Evolutionary conservation across 1,139 yeast genomes (phyloP), one percentile per base, ranked within the genome.

Genomic region (Geotrichum histeridarum): DNA sequence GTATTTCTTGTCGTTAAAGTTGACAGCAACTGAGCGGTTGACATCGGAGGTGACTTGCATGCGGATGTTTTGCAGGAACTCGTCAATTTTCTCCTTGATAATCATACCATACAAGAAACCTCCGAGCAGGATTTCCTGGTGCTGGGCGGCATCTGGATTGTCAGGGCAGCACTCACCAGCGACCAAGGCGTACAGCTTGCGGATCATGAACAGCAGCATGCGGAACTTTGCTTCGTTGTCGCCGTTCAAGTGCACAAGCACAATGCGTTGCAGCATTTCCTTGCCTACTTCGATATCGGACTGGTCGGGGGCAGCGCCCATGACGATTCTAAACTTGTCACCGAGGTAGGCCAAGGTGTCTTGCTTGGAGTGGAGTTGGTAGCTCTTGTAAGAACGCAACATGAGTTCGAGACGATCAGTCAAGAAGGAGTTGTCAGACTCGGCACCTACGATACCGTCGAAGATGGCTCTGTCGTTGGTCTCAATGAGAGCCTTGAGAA

Each of bases 131-230:
- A 93, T 90, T 74, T 93, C 99, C 74, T 93, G 99, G 77, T 93
- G 98, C 75, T 94, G 99, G 8, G 97, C 89, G 44, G 98, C 95
- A 84, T 93, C 99, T 67, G 99, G 99, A 74, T 94, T 93, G 71
- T 93, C 99, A 27, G 97, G 94, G 57, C 93, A 77, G 73, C 98
- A 91, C 67, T 91, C 97, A 57, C 98, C 98, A 42, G 96, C 96
- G 50, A 93, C 98, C 61, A 94, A 78, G 0, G 98, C 80, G 70
- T 94, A 94, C 58, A 93, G 79, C 72, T 93, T 94, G 77, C 99
- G 83, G 65, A 93, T 84, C 98, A 93, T 93, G 73, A 91, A 93
- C 59, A 91, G 72, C 60, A 93, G 73, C 84, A 90, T 77, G 66
- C 89, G 80, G 72, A 88, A 90, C 73, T 93, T 93, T 69, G 90